A percentile compares a stretch with the other conserved stretches of the same genome.
Evolutionary conservation across 2,329 filamentous ascomycete species (phyloP).

Genomic region (Cordyceps tenuipes): DNA sequence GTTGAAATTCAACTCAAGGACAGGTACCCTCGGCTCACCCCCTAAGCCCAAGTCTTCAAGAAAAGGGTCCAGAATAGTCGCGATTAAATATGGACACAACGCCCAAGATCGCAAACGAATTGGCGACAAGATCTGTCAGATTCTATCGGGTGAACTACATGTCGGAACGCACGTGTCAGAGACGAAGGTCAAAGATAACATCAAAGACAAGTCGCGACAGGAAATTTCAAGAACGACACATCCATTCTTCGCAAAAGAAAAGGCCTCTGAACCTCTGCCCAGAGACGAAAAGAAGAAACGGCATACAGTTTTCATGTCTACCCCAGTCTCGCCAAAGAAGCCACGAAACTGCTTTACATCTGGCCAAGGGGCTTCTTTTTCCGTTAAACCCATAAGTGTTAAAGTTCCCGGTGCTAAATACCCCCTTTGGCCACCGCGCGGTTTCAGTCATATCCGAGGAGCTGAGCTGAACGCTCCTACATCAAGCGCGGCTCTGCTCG

Average conservation of each 20-base stretch:
- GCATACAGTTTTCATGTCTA: conserved; percentile 42
- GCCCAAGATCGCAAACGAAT: conserved; percentile 36
- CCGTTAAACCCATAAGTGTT: conserved; percentile 34
- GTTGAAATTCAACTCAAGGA: conserved; percentile 49
- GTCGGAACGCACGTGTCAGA: conserved; percentile 12
- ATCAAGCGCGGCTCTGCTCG: background rate
- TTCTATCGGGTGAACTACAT: conserved; percentile 37
- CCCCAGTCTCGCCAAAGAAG: conserved; percentile 44
- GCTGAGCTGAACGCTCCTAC: conserved; percentile 7
- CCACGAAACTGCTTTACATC: conserved; percentile 22
- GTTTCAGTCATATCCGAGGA: conserved; percentile 55
- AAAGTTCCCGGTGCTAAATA: conserved; percentile 60
- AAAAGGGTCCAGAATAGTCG: conserved; percentile 36
- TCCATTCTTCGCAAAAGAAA: conserved; percentile 34
- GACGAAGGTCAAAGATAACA: conserved; percentile 20
- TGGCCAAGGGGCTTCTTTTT: conserved; percentile 33
- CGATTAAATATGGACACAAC: conserved; percentile 51
- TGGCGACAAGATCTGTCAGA: conserved; percentile 54
- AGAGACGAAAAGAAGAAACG: conserved; percentile 21
- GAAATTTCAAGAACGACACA: conserved; percentile 27
- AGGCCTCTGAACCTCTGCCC: conserved; percentile 18
- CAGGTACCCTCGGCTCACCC: conserved; percentile 54
- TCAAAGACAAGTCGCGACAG: conserved; percentile 19
- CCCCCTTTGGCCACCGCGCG: conserved; percentile 64
- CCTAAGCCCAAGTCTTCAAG: conserved; percentile 41